phyloP scores from a whole-genome alignment of 139 green algal genomes.

The Marvania coccoides region DNA sequence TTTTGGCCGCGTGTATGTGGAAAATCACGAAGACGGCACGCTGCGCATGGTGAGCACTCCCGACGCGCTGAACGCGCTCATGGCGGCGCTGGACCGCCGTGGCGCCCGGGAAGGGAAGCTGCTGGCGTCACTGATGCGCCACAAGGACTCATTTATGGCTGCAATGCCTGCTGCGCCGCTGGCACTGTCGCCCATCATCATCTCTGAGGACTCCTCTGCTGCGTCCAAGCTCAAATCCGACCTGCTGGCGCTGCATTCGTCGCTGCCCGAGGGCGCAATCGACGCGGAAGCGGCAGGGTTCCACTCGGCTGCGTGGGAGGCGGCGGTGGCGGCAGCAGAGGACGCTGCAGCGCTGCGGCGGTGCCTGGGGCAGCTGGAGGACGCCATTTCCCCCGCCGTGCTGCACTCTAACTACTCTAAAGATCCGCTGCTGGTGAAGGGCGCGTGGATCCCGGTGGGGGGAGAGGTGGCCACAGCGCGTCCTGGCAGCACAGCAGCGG shows the following conservation, averaged over 20 bases:
- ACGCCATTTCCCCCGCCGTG: conserved; percentile 18
- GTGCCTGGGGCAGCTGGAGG: conserved; percentile 53
- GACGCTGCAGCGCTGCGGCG: conserved; percentile 25
- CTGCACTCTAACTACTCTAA: neutral
- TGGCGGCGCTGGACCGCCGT: conserved; percentile 35
- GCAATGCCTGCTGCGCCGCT: conserved; percentile 25
- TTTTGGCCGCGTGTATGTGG: conserved; percentile 30
- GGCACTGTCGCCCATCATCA: neutral
- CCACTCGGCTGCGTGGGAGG: conserved; percentile 17
- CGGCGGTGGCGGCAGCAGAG: conserved; percentile 24
- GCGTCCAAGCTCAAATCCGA: conserved; percentile 33
- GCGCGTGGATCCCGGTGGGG: conserved; percentile 50
- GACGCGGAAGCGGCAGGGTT: conserved; percentile 3
- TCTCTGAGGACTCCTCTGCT: neutral
- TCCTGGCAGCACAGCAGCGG: neutral
- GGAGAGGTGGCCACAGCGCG: conserved; percentile 30
- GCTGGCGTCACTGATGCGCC: conserved; percentile 25
- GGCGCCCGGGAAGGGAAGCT: conserved; percentile 47
- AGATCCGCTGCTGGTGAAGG: conserved; percentile 39
- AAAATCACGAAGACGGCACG: conserved; percentile 26
- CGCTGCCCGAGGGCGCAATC: conserved; percentile 26
- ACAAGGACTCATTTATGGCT: conserved; percentile 1
- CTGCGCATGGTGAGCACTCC: conserved; percentile 34
- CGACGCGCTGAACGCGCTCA: conserved; percentile 42
- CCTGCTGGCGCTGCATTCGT: conserved; percentile 10